Percentiles rank a stretch among this genome's conserved stretches.
Evolutionary conservation across 148 eudicot species (phyloP).

Genomic region (Rhododendron williamsianum): DNA sequence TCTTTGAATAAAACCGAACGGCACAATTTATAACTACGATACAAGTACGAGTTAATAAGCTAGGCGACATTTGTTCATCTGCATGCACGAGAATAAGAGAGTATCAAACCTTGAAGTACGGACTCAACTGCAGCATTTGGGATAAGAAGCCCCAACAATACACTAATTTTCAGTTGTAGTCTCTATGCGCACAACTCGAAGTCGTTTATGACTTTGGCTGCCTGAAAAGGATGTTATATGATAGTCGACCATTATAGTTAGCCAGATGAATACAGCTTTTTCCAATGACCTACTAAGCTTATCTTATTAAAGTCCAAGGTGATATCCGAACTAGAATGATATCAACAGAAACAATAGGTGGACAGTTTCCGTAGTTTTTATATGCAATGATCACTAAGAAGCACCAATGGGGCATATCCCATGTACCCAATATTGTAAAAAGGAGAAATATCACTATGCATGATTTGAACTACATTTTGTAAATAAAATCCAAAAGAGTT

Average conservation of each 20-base stretch:
- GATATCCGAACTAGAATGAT: not conserved
- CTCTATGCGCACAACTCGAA: slow-evolving; percentile 83
- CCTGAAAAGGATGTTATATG: slow-evolving; percentile 32
- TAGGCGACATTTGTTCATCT: not conserved
- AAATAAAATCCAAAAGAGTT: not conserved
- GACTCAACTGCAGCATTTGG: slow-evolving; percentile 88
- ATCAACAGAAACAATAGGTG: not conserved
- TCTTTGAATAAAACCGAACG: not conserved
- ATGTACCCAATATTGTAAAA: not conserved
- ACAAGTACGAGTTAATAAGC: not conserved
- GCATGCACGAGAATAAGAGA: slow-evolving; percentile 1
- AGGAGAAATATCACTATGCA: not conserved
- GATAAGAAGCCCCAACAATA: slow-evolving; percentile 83
- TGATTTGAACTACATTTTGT: not conserved
- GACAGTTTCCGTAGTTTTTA: not conserved
- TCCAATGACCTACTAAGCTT: not conserved
- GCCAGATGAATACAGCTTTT: not conserved
- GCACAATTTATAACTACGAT: not conserved
- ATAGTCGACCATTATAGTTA: not conserved
- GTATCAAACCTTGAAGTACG: slow-evolving; percentile 70
- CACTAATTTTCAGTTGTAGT: slow-evolving; percentile 77
- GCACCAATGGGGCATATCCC: not conserved
- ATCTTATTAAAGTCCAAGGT: not conserved
- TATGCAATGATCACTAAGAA: not conserved
- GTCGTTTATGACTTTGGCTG: slow-evolving; percentile 75